Base-by-base conservation (phyloP, 208 protist species). In the Trypanosoma avium region DNA sequence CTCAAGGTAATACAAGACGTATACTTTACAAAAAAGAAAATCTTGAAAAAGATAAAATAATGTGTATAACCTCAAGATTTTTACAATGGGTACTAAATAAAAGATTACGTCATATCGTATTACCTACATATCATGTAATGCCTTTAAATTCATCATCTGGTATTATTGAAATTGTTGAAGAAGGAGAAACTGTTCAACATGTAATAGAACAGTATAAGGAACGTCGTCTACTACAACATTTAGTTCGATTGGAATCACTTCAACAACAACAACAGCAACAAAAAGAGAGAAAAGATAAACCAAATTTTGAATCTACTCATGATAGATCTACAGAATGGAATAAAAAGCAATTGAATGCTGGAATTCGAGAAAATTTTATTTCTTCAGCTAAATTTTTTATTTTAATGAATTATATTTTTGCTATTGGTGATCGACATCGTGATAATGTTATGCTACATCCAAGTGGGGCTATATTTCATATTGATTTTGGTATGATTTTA, bases 351-450 rank as follows among this genome's bases (percentile, higher is more conserved):
- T 24, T 55, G 38, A 22, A 6, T 38, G 38, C 32, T 29, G 42
- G 43, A 3, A 30, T 70, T 29, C 53, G 48, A 4, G 32, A 70
- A 8, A 80, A 83, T 61, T 93, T 93, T 59, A 66, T 90, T 35
- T 74, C 67, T 19, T 94, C 88, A 0, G 79, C 82, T n/a, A 91
- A 90, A 71, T 74, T 91, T 40, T 94, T 94, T 63, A 70, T 94
- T 47, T 58, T 94, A 33, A 50, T 91, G 24, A 94, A 90, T 71
- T 91, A 94, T 62, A 81, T 94, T 17, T 91, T 94, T 73, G 81
- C 76, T 50, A 89, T 94, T 48, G 82, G 82, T 29, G 88, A 94
- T 61, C 79, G 88, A 13, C 88, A 94, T 73, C 80, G 80, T 48
- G 84, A 81, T 50, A 94, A 94, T 61, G 81, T 94, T 30, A 79